Conservation (phyloP, 331 rosid genomes). For the Pyracantha coccinea region DNA sequence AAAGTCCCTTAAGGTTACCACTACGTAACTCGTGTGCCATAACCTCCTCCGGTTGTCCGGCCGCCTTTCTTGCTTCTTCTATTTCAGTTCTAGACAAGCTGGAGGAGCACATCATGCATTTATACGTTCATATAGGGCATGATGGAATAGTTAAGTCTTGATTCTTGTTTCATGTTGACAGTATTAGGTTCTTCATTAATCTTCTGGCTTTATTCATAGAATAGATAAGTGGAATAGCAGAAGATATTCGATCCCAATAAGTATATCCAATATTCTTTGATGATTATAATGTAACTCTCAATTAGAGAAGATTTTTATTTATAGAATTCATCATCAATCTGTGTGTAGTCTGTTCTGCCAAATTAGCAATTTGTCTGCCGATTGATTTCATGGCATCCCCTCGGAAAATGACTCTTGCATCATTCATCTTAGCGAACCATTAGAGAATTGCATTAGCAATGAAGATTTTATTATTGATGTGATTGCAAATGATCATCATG, state of each 20-base stretch:
- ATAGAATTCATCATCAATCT: not conserved
- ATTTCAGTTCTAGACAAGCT: conserved; percentile 10
- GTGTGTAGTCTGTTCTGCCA: not conserved
- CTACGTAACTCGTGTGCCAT: conserved; percentile 24
- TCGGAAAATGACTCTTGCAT: not conserved
- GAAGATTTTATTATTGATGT: not conserved
- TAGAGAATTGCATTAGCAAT: not conserved
- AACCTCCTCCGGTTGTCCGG: not conserved
- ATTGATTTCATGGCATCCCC: not conserved
- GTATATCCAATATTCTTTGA: not conserved
- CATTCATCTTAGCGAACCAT: not conserved
- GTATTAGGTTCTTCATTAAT: conserved; percentile 39
- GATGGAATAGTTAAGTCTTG: conserved; percentile 2
- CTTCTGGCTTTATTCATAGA: not conserved
- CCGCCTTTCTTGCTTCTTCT: not conserved
- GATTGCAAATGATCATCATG: not conserved
- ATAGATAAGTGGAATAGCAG: not conserved
- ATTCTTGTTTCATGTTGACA: conserved; percentile 27
- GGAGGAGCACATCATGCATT: conserved; percentile 15
- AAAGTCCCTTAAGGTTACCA: not conserved
- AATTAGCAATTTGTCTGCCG: not conserved
- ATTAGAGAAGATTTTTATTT: not conserved
- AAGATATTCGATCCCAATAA: not conserved
- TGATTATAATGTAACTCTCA: not conserved
- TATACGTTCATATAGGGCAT: conserved; percentile 10